phyloP scores from a whole-genome alignment of 2,329 filamentous ascomycete genomes.

The Talaromyces sp. region DNA sequence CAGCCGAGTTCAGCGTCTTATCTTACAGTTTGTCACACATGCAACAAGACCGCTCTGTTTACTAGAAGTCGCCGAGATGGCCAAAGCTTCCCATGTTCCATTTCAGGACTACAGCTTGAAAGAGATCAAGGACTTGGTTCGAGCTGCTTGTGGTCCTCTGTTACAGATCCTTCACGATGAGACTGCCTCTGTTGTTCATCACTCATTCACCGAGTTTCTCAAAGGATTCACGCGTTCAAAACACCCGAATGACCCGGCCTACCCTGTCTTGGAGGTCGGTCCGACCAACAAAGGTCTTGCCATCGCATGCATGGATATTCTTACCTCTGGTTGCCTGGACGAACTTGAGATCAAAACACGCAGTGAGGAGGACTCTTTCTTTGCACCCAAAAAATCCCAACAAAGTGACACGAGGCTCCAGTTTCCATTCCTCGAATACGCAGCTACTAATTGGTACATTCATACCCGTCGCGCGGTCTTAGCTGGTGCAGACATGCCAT shows the following conservation, averaged over 20 bases:
- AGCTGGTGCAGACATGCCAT: constrained; percentile 3
- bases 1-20: constrained; percentile 10
- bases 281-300: constrained; percentile 17
- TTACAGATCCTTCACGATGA: constrained; percentile 49
- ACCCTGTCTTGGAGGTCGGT: constrained; percentile 4
- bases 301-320: constrained; percentile 15
- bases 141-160: constrained; percentile 42
- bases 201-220: constrained; percentile 52
- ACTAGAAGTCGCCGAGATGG: constrained; percentile 10
- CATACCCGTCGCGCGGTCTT: constrained; percentile 7
- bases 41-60: constrained; percentile 10
- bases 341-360: constrained; percentile 2
- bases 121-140: constrained; percentile 28
- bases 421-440: constrained; percentile 17
- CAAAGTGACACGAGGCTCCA: constrained; percentile 1
- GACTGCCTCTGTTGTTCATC: constrained; percentile 48
- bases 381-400: neutral
- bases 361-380: neutral
- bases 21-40: constrained; percentile 27
- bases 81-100: neutral
- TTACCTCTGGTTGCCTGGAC: constrained; percentile 10
- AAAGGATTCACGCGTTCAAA: constrained; percentile 14
- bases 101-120: constrained; percentile 1
- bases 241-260: neutral
- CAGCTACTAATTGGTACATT: constrained; percentile 9